A percentile compares a stretch with the other conserved stretches of the same genome.
These are phyloP conservation scores for Calonectria leucothoes DNA, from an alignment of 2,329 filamentous ascomycete genomes.

Conservation along the genomic window DNA sequence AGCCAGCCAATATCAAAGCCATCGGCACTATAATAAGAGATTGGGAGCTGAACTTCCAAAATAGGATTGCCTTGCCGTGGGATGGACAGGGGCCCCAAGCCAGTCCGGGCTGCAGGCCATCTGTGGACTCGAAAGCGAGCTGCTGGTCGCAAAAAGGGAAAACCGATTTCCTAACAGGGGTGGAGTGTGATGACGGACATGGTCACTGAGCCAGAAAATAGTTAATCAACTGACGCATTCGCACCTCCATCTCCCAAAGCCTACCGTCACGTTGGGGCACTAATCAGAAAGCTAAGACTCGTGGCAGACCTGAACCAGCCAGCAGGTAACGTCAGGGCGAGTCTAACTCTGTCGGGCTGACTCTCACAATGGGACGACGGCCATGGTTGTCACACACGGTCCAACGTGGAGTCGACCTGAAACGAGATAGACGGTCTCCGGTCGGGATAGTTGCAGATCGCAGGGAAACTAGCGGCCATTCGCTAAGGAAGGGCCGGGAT, in stretches of 20 bases:
- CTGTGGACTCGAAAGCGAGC: constrained; percentile 12
- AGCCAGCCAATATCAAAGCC: background rate
- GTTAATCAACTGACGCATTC: background rate
- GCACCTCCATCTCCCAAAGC: constrained; percentile 9
- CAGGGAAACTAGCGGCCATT: constrained; percentile 21
- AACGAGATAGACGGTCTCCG: constrained; percentile 35
- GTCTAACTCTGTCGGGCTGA: constrained; percentile 7
- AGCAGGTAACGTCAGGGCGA: constrained; percentile 4
- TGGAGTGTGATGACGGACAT: constrained; percentile 5
- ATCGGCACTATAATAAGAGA: constrained; percentile 22
- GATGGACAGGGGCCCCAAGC: constrained; percentile 19
- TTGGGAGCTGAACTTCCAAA: constrained; percentile 8
- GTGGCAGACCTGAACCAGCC: constrained; percentile 4
- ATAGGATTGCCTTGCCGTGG: constrained; percentile 11
- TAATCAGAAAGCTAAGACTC: background rate
- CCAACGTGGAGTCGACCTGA: constrained; percentile 39
- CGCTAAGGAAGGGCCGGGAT: constrained; percentile 17
- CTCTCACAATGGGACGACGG: constrained; percentile 14
- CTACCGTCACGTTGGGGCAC: background rate
- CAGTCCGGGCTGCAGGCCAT: constrained; percentile 2
- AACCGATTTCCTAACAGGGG: constrained; percentile 3
- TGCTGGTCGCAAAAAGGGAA: constrained; percentile 7
- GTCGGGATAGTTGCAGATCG: constrained; percentile 28
- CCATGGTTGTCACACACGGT: constrained; percentile 33
- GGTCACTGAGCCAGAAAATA: constrained; percentile 9